Evolutionary conservation across 257 asterid species (phyloP), one percentile per base, ranked within the genome.

Genomic region (Solanum megistacrolobum): DNA sequence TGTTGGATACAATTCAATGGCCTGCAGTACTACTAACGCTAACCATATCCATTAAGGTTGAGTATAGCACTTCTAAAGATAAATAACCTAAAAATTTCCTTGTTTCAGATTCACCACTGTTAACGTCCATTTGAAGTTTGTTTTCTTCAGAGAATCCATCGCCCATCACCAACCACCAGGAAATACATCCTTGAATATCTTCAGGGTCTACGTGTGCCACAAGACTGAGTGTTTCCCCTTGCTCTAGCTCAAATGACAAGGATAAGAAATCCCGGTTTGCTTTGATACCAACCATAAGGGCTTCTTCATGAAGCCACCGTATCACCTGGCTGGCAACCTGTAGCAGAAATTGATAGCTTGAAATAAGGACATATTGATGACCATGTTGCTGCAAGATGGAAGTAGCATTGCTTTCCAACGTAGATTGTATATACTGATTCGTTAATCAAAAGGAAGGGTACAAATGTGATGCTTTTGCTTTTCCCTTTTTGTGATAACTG

Each of bases 271-370:
- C 98, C 89, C 94, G 86, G 72, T 85, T 94, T 52, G 96, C 94
- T 89, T 96, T 96, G 55, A 97, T 92, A 21, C 99, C 99, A 39
- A 94, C 96, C 16, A 91, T 84, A 25, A 90, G 94, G 11, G 99
- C 96, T 91, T 96, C 98, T 91, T 94, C 98, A 8, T 95, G 97
- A 90, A 97, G 95, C 99, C 99, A 97, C 87, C 92, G 92, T 87
- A 97, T 92, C 71, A 95, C 92, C 85, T 97, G 99, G 89, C 99
- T 94, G 32, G 99, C 99, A 84, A 97, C 90, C 99, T 97, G 75
- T 36, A 52, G 29, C n/a, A 89, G 23, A 52, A 86, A 27, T 29
- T 48, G 6, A 18, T 18, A 48, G 43, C 20, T 82, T 46, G 20
- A 82, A 48, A 29, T 82, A 82, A 82, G 69, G 29, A 79, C 27